Percentiles rank a stretch among this genome's conserved stretches.
These are phyloP conservation scores for Aspergillus sp. DNA, from an alignment of 2,329 filamentous ascomycete genomes.

Conservation along the genomic window DNA sequence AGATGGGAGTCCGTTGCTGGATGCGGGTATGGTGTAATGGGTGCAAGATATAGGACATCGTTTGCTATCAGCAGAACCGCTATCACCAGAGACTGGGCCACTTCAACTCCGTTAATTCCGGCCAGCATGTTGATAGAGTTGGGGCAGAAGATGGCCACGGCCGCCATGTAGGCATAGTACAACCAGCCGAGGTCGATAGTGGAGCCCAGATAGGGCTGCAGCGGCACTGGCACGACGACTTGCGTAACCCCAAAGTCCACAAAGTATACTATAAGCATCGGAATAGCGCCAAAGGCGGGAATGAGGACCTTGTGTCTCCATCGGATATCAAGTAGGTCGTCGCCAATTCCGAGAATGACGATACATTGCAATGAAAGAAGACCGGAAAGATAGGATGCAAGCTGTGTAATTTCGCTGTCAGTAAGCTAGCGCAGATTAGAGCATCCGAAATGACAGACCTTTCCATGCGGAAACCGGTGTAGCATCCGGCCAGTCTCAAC, in stretches of 20 bases:
- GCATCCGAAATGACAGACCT: constrained; percentile 57
- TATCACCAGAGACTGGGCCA: constrained; percentile 89
- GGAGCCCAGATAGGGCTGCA: constrained; percentile 81
- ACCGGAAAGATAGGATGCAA: constrained; percentile 91
- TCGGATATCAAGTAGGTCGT: constrained; percentile 96
- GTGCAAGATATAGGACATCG: constrained; percentile 79
- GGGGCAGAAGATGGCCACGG: constrained; percentile 93
- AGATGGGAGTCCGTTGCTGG: constrained; percentile 94
- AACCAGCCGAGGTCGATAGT: constrained; percentile 78
- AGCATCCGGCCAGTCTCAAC: constrained; percentile 81
- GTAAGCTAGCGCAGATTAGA: not conserved
- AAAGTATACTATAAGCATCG: constrained; percentile 94
- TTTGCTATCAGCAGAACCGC: constrained; percentile 81
- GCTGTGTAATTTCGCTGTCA: constrained; percentile 51
- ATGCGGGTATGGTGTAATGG: constrained; percentile 77
- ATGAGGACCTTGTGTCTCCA: constrained; percentile 99
- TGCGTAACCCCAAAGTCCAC: constrained; percentile 97
- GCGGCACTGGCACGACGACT: constrained; percentile 83
- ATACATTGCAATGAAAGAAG: constrained; percentile 90
- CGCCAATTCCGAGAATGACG: constrained; percentile 86
- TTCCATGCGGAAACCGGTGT: constrained; percentile 91
- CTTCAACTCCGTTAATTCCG: constrained; percentile 98
- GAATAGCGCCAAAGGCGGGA: constrained; percentile 87
- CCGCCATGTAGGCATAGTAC: constrained; percentile 97
- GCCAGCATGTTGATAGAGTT: constrained; percentile 99